A percentile compares a stretch with the other conserved stretches of the same genome.
These are phyloP conservation scores for Clarireedia homoeocarpa DNA, from an alignment of 2,329 filamentous ascomycete genomes.

Conservation along the genomic window DNA sequence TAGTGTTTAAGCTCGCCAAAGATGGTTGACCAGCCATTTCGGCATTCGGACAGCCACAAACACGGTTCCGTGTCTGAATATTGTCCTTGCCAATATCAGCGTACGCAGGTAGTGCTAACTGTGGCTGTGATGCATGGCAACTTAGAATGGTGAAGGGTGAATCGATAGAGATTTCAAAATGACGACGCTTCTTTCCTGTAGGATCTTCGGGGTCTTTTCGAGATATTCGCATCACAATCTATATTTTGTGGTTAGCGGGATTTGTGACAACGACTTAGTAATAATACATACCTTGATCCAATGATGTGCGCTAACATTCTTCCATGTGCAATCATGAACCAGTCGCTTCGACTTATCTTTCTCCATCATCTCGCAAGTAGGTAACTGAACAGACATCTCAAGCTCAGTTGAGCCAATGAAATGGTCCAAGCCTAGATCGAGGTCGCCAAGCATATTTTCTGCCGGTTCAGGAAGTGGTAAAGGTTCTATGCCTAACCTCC, in stretches of 20 bases:
- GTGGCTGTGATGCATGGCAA: slow-evolving; percentile 63
- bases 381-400: slow-evolving; percentile 67
- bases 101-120: slow-evolving; percentile 63
- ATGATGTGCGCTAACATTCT: slow-evolving; percentile 67
- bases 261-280: neutral
- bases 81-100: slow-evolving; percentile 41
- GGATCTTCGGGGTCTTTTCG: slow-evolving; percentile 57
- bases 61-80: slow-evolving; percentile 32
- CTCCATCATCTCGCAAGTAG: slow-evolving; percentile 61
- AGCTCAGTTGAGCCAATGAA: slow-evolving; percentile 61
- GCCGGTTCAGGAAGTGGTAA: slow-evolving; percentile 28
- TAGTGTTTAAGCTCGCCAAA: slow-evolving; percentile 36
- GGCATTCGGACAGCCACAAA: slow-evolving; percentile 59
- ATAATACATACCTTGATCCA: slow-evolving; percentile 59
- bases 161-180: slow-evolving; percentile 73
- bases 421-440: slow-evolving; percentile 44
- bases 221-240: slow-evolving; percentile 71
- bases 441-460: slow-evolving; percentile 58
- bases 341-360: slow-evolving; percentile 51
- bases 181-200: slow-evolving; percentile 48
- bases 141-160: slow-evolving; percentile 69
- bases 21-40: slow-evolving; percentile 25
- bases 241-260: neutral
- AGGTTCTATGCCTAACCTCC: slow-evolving; percentile 42
- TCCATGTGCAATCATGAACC: slow-evolving; percentile 66